Evolutionary conservation across 805 yeast genomes (phyloP), one percentile per base, ranked within the genome.

Genomic region (Monosporozyma aerobia): DNA sequence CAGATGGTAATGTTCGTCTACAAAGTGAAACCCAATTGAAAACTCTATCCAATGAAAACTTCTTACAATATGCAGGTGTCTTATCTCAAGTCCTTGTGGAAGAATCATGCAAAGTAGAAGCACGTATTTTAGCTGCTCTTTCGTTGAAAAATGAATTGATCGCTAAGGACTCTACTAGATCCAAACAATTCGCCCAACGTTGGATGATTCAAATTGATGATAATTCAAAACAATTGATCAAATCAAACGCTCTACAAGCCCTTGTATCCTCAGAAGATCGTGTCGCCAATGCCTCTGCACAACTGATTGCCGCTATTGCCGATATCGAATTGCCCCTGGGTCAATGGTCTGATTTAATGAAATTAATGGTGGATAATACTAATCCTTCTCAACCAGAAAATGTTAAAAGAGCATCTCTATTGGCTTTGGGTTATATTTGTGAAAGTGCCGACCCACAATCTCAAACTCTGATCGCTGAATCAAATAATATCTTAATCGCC

Each of bases 251-350:
- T 0, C 68, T 92, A 49, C 70, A 72, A 45, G 80, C 90, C 2
- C 78, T 94, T 52, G 67, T 83, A 52, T 76, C 87, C 16, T 66
- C 73, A n/a, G 86, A 80, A 57, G 54, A 61, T n/a, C 79, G 88
- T 63, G 96, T 92, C 52, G 94, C 95, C 33, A 81, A 83, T 53
- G 78, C 96, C 30, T 85, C 92, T 27, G 96, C 99, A 25, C 97
- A 92, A 73, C 76, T 92, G 58, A 92, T 94, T 50, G 96, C 98
- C 35, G 95, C 97, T 10, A 87, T 94, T 61, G 99, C 97, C n/a
- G 92, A 85, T 57, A 87, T 92, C 53, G 99, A 94, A 68, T 76
- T 94, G 57, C 97, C 97, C 47, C 74, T 85, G 56, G 77, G 77
- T 57, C 88, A 85, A 64, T 94, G 99, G 99, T 82, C 85, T 29